Conservation (phyloP, 768 basidiomycete genomes). For the Podaxis mareebaensis region DNA sequence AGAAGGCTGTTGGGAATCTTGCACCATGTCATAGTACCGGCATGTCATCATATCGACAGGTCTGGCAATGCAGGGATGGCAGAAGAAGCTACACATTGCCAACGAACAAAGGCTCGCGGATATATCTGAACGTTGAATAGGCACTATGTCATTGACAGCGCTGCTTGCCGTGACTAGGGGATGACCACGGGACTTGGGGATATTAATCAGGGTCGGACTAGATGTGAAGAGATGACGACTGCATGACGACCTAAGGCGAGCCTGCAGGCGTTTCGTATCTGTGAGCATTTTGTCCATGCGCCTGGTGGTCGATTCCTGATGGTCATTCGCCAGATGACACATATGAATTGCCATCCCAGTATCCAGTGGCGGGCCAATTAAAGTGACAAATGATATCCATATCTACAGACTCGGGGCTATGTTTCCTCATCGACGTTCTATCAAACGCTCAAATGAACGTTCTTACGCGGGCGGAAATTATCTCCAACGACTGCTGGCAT, state of each 20-base stretch:
- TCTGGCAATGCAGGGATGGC: neutral
- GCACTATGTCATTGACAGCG: neutral
- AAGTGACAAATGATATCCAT: neutral
- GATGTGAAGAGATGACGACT: slow-evolving; percentile 5
- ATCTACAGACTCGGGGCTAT: neutral
- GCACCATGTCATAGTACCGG: neutral
- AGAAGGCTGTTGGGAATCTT: neutral
- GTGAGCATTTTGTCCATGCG: neutral
- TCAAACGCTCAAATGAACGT: neutral
- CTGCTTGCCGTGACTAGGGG: neutral
- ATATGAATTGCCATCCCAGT: neutral
- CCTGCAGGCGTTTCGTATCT: neutral
- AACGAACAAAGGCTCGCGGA: slow-evolving; percentile 4
- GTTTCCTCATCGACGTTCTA: slow-evolving; percentile 1
- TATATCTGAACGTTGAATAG: neutral
- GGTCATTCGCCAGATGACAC: neutral
- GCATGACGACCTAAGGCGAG: neutral
- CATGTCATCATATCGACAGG: slow-evolving; percentile 1
- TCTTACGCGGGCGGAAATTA: slow-evolving; percentile 4
- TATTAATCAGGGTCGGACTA: slow-evolving; percentile 5
- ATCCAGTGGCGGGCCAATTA: neutral
- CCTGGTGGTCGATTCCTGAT: neutral
- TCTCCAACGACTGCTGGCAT: neutral
- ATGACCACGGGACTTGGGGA: neutral
- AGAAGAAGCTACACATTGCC: neutral